Percentiles rank a stretch among this genome's conserved stretches.
Conservation (phyloP, 148 eudicot species). For the Persicaria tinctoria region DNA sequence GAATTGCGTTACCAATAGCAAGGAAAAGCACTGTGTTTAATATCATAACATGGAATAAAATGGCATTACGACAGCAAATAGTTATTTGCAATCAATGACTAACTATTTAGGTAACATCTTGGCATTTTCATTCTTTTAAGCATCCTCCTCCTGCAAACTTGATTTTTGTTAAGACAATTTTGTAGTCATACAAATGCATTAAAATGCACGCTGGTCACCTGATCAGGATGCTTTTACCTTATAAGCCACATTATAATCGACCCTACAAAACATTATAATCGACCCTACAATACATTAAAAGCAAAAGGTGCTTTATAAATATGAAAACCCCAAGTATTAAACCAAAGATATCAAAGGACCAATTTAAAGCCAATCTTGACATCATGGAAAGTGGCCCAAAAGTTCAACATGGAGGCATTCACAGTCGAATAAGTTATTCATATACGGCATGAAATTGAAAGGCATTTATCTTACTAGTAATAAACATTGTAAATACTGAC, state of each 20-base stretch:
- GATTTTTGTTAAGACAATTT: neutral
- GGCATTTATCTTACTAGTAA: neutral
- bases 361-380: neutral
- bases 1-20: neutral
- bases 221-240: no score
- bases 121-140: neutral
- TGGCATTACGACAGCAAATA: neutral
- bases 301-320: no score
- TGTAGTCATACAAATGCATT: neutral
- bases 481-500: neutral
- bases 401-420: neutral
- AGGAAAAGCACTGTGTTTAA: neutral
- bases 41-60: neutral
- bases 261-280: no score
- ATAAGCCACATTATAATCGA: no score
- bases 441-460: neutral
- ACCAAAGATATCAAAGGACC: neutral
- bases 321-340: no score
- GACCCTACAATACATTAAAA: no score
- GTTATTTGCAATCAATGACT: neutral
- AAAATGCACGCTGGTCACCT: neutral
- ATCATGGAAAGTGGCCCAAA: neutral
- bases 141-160: neutral
- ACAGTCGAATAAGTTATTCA: neutral
- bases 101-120: neutral